Evolutionary conservation across 164 flowering plant genomes (phyloP), one percentile per base, ranked within the genome.

Genomic region (Nymphaea thermarum): DNA sequence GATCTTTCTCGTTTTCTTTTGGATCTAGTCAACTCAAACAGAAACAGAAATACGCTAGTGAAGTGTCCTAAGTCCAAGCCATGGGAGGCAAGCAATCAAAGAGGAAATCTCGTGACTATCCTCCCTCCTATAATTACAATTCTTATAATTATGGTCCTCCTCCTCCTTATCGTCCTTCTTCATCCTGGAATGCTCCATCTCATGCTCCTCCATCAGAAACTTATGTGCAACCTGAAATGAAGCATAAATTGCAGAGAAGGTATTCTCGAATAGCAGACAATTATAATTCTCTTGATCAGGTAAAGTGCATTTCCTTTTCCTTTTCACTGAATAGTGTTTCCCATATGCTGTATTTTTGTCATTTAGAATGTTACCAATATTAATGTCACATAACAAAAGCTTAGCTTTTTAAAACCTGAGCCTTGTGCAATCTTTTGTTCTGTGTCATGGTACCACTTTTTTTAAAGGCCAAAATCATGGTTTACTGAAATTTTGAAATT

Each of bases 181-280:
- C 64, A 62, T 62, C 64, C 11, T 62, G 2, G 64, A 41, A 8
- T 17, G 11, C 64, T 62, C 2, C 3, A 41, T 17, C 36, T 12
- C 3, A 62, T 17, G 10, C 3, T 62, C 64, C 42, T 62, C 3
- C 36, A 12, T 17, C 12, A 62, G 64, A 17, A 10, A 62, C 7
- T 17, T 41, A 62, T 17, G 10, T 62, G 64, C 64, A 17, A 62
- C 42, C 64, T 62, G 64, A 62, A 6, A 17, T 62, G 64, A 62
- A 41, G n/a, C 11, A 17, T 17, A 62, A 41, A 62, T 17, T 62
- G 42, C 64, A 62, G 42, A 41, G 64, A 17, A 85, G 84, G 76
- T 91, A 75, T 74, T 84, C 93, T 61, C 83, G 71, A 79, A 91
- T 91, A 76, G 85, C 75, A 42, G 97, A 91, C 71, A 62, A 87